Percentiles rank a stretch among this genome's conserved stretches.
Conservation (phyloP, 2,329 filamentous ascomycete species). For the Colletotrichum sp. region DNA sequence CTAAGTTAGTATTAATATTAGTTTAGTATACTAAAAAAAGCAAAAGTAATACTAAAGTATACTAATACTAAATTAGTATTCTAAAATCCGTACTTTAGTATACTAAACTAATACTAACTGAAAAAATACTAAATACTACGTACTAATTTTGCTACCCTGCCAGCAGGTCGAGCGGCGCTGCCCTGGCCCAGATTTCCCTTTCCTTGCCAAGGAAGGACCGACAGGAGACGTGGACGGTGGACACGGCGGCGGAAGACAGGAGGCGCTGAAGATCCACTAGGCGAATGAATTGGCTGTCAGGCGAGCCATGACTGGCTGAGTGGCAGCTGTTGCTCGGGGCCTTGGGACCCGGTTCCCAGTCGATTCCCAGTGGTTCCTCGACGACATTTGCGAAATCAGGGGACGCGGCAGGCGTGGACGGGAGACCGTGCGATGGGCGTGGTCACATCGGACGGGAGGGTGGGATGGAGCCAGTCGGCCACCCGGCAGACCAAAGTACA, state of each 20-base stretch:
- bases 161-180: not conserved
- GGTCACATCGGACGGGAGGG: not conserved
- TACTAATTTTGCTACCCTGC: no score
- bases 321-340: not conserved
- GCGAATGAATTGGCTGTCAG: conserved; percentile 5
- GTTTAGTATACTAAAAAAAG: no score
- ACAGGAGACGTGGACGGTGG: conserved; percentile 19
- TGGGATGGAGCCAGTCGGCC: conserved; percentile 5
- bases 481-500: not conserved
- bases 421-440: conserved; percentile 1
- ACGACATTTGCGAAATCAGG: not conserved
- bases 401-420: not conserved
- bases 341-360: not conserved
- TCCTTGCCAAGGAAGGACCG: conserved; percentile 19
- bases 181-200: conserved; percentile 4
- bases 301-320: not conserved
- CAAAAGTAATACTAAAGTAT: no score
- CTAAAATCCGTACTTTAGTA: no score
- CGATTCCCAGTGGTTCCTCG: not conserved
- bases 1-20: no score
- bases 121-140: no score
- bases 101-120: no score
- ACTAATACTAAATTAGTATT: no score
- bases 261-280: not conserved
- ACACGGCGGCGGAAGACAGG: not conserved